A percentile compares a stretch with the other conserved stretches of the same genome.
Conservation (phyloP, 805 yeast species). For the Maudiozyma pseudohumilis region DNA sequence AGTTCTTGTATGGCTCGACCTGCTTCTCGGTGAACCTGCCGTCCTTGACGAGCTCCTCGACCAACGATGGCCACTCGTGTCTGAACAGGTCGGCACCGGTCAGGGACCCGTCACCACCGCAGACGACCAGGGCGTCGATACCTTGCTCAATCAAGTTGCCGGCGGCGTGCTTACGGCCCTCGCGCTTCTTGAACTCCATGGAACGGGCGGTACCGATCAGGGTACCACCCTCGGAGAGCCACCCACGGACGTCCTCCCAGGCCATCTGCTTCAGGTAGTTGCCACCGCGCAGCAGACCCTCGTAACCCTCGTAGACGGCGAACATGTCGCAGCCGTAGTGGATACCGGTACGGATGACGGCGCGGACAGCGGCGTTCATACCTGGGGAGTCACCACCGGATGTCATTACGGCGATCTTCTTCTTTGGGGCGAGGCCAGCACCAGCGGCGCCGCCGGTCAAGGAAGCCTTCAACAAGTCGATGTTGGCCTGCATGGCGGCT, state of each 20-base stretch:
- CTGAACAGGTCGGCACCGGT: constrained; percentile 97
- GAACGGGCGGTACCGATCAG: constrained; percentile 94
- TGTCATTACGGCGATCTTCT: constrained; percentile 83
- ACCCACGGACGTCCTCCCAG: constrained; percentile 95
- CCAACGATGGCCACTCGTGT: constrained; percentile 85
- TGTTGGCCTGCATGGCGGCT: constrained; percentile 5
- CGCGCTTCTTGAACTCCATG: constrained; percentile 70
- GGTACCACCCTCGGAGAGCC: constrained; percentile 89
- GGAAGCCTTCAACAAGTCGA: constrained; percentile 12
- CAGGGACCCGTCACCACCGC: constrained; percentile 98
- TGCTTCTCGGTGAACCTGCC: constrained; percentile 50
- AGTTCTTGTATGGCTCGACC: constrained; percentile 51
- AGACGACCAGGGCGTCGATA: constrained; percentile 87
- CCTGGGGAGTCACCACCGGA: constrained; percentile 99
- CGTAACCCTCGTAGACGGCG: constrained; percentile 90
- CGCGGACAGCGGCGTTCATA: constrained; percentile 93
- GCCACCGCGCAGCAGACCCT: constrained; percentile 86
- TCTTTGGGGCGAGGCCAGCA: constrained; percentile 19
- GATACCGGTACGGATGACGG: constrained; percentile 89
- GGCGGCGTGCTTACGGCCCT: constrained; percentile 77
- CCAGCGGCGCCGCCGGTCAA: constrained; percentile 9
- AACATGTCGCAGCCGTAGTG: constrained; percentile 79
- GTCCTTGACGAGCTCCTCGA: constrained; percentile 54
- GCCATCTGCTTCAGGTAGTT: constrained; percentile 61
- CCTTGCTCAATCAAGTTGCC: constrained; percentile 77